Percentiles rank a stretch among this genome's conserved stretches.
Conservation (phyloP, 2,329 filamentous ascomycete species). For the Trichoderma semiorbis region DNA sequence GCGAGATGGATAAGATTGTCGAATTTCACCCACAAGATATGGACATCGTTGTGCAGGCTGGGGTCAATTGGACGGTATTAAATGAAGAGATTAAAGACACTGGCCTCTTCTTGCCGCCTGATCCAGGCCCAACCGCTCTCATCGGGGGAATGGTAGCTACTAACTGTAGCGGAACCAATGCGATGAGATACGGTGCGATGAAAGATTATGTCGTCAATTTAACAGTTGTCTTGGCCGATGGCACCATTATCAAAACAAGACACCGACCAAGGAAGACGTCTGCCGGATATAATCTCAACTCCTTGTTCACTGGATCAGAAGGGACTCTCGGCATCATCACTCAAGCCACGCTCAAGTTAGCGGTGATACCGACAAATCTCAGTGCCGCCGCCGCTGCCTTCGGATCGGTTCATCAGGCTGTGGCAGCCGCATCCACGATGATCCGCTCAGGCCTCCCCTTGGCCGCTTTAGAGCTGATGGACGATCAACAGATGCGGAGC, state of each 20-base stretch:
- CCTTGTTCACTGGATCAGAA: constrained; percentile 67
- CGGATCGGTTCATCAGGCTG: constrained; percentile 56
- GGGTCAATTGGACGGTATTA: constrained; percentile 64
- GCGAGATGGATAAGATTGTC: constrained; percentile 63
- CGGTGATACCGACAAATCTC: constrained; percentile 59
- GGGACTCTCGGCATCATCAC: constrained; percentile 70
- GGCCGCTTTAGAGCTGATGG: constrained; percentile 62
- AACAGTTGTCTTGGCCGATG: constrained; percentile 68
- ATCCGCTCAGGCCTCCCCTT: constrained; percentile 64
- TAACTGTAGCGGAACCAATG: constrained; percentile 62
- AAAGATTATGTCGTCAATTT: constrained; percentile 71
- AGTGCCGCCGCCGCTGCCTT: constrained; percentile 64
- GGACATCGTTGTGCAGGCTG: constrained; percentile 69
- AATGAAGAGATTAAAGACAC: constrained; percentile 61
- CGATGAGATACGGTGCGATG: constrained; percentile 68
- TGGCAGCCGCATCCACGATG: constrained; percentile 59
- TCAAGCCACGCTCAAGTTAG: constrained; percentile 65
- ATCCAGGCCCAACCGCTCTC: constrained; percentile 60
- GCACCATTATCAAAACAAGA: constrained; percentile 63
- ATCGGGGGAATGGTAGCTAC: constrained; percentile 63
- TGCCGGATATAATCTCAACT: constrained; percentile 69
- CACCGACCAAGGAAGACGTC: constrained; percentile 64
- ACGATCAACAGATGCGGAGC: constrained; percentile 64
- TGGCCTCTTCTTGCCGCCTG: constrained; percentile 66
- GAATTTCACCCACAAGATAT: constrained; percentile 64